A percentile compares a stretch with the other conserved stretches of the same genome.
These are phyloP conservation scores for Sinapis alba DNA, from an alignment of 441 rosid genomes.

Conservation along the genomic window DNA sequence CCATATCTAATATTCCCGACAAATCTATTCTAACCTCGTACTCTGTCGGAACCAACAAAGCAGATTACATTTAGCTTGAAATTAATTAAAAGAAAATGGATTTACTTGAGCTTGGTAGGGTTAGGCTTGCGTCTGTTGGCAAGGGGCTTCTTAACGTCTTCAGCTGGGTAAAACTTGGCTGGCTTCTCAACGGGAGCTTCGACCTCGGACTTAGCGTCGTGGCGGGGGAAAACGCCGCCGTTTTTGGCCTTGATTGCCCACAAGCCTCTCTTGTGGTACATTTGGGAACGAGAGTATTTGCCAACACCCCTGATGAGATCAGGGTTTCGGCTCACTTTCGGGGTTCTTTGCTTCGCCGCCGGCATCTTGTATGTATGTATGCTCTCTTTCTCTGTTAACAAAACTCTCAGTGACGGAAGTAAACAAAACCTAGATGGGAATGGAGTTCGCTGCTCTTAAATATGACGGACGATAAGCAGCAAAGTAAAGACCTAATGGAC, in stretches of 20 bases:
- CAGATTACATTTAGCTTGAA: background rate
- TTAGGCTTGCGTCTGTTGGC: constrained; percentile 72
- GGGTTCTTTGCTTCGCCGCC: constrained; percentile 59
- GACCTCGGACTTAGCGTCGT: constrained; percentile 62
- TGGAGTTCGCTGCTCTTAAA: background rate
- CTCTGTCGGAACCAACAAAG: background rate
- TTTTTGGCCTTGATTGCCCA: constrained; percentile 96
- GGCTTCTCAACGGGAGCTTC: constrained; percentile 60
- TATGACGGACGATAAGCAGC: background rate
- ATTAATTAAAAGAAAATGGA: background rate
- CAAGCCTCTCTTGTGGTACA: constrained; percentile 89
- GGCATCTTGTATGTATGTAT: constrained; percentile 51
- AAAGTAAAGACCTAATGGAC: constrained; percentile 22
- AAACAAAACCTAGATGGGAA: constrained; percentile 17
- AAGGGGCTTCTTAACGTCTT: constrained; percentile 79
- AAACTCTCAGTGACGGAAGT: constrained; percentile 13
- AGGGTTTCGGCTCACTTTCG: constrained; percentile 64
- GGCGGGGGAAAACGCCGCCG: constrained; percentile 80
- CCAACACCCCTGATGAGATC: constrained; percentile 77
- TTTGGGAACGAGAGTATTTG: constrained; percentile 72
- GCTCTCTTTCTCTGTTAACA: background rate
- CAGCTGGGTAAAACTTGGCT: constrained; percentile 83
- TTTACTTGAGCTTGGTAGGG: constrained; percentile 83
- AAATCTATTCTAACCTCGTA: background rate
- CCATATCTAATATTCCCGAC: background rate